Conservation (phyloP, 805 yeast genomes). For the Myxozyma lipomycoides region DNA sequence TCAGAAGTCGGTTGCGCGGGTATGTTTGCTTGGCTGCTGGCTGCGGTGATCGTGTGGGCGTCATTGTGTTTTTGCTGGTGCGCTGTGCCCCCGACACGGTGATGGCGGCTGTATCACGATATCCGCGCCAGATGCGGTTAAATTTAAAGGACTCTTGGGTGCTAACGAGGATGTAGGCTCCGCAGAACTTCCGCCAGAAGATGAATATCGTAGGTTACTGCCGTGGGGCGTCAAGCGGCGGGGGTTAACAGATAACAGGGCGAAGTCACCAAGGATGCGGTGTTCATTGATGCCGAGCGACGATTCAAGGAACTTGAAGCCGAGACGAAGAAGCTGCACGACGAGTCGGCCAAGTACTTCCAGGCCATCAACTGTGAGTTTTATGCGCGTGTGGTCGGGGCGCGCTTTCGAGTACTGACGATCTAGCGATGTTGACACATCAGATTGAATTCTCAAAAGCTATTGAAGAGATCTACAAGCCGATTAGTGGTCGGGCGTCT, state of each 20-base stretch:
- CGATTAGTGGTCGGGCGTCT: conserved; percentile 85
- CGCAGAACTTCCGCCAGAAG: conserved; percentile 86
- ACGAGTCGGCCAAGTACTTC: conserved; percentile 86
- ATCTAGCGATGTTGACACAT: conserved; percentile 64
- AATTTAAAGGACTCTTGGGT: too few species aligned
- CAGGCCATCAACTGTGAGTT: conserved; percentile 72
- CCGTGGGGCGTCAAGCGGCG: not conserved
- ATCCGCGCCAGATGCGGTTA: too few species aligned
- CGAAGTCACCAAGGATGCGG: conserved; percentile 66
- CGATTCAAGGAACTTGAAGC: conserved; percentile 87
- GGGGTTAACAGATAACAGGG: conserved; percentile 29
- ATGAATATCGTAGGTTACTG: conserved; percentile 61
- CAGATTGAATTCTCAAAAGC: conserved; percentile 95
- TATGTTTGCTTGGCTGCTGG: conserved; percentile 2
- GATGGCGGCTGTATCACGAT: too few species aligned
- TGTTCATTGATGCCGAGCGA: conserved; percentile 92
- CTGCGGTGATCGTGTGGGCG: not conserved
- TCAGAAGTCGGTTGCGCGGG: conserved; percentile 29
- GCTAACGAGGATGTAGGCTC: conserved; percentile 43
- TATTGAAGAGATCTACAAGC: conserved; percentile 92
- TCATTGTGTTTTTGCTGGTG: not conserved
- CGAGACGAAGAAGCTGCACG: conserved; percentile 84
- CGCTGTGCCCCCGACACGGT: too few species aligned
- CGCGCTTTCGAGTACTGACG: not conserved
- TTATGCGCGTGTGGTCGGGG: not conserved